These are phyloP conservation scores for Geranium incanum DNA, from an alignment of 441 rosid species.

Conservation along the genomic window DNA sequence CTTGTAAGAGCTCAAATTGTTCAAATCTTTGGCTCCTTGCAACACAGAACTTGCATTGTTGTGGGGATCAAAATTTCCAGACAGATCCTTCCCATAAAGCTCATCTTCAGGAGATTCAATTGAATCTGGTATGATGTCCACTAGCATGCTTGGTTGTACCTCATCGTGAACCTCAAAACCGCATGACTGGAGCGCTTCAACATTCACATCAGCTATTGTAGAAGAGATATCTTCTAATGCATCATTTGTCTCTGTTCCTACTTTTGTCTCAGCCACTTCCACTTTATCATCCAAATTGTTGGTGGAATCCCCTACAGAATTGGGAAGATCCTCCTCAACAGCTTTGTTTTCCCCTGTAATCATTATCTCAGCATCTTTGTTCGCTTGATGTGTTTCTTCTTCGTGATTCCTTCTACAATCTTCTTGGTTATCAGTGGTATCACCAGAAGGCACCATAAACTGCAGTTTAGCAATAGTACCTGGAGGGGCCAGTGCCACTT, in stretches of 20 bases:
- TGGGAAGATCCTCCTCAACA: constrained; percentile 28
- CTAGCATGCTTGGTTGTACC: constrained; percentile 30
- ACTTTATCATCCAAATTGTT: constrained; percentile 28
- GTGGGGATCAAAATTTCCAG: constrained; percentile 31
- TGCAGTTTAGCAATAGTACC: constrained; percentile 84
- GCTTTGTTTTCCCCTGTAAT: constrained; percentile 25
- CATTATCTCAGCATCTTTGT: constrained; percentile 29
- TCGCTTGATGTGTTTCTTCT: constrained; percentile 31
- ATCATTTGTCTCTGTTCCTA: constrained; percentile 34
- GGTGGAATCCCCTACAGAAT: constrained; percentile 21
- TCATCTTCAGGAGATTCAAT: constrained; percentile 32
- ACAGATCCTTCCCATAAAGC: constrained; percentile 29
- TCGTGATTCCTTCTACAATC: constrained; percentile 27
- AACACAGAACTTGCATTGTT: constrained; percentile 26
- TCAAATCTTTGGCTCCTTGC: constrained; percentile 34
- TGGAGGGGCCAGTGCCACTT: constrained; percentile 97
- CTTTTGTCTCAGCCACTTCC: constrained; percentile 33
- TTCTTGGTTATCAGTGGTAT: constrained; percentile 30
- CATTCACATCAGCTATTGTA: constrained; percentile 27
- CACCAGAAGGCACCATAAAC: constrained; percentile 57
- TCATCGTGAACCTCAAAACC: constrained; percentile 33
- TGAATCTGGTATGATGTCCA: constrained; percentile 32
- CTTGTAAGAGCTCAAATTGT: background rate
- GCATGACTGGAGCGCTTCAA: constrained; percentile 31
- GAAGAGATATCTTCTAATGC: constrained; percentile 30